Conservation (phyloP, 2,329 filamentous ascomycete genomes). For the Didymella segeticola region DNA sequence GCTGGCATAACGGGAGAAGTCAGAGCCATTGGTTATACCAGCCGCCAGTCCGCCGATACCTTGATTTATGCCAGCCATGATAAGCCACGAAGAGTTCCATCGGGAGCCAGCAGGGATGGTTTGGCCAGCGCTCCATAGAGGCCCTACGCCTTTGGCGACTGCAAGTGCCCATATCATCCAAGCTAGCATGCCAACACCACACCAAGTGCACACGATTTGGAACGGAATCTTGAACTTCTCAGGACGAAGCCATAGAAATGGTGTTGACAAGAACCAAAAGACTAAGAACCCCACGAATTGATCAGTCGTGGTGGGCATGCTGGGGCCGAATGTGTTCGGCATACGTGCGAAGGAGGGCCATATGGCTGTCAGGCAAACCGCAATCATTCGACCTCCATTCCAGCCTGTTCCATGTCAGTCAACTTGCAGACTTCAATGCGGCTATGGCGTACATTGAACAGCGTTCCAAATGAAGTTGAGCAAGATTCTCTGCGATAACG, state of each 20-base stretch:
- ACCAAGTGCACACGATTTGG: slow-evolving; percentile 53
- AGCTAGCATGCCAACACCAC: slow-evolving; percentile 54
- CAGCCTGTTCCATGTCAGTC: slow-evolving; percentile 34
- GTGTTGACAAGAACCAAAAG: slow-evolving; percentile 47
- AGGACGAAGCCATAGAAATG: slow-evolving; percentile 58
- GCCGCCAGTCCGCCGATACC: slow-evolving; percentile 51
- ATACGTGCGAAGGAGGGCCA: slow-evolving; percentile 48
- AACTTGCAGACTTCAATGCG: background rate
- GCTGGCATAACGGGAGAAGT: slow-evolving; percentile 55
- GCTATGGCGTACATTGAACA: slow-evolving; percentile 51
- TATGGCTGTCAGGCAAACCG: slow-evolving; percentile 46
- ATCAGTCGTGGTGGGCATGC: slow-evolving; percentile 46
- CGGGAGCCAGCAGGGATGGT: slow-evolving; percentile 44
- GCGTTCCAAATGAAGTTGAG: slow-evolving; percentile 61
- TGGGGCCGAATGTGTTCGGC: slow-evolving; percentile 40
- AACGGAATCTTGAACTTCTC: slow-evolving; percentile 60
- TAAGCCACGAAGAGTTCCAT: slow-evolving; percentile 54
- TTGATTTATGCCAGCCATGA: slow-evolving; percentile 56
- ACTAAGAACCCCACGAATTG: slow-evolving; percentile 47
- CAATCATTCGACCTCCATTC: slow-evolving; percentile 44
- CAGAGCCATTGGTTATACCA: slow-evolving; percentile 53
- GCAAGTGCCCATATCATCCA: slow-evolving; percentile 58
- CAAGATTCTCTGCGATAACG: slow-evolving; percentile 55
- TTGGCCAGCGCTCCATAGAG: slow-evolving; percentile 50
- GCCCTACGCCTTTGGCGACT: slow-evolving; percentile 54